Evolutionary conservation across 139 green algal genomes (phyloP), one percentile per base, ranked within the genome.

Genomic region (Nannochloris sp.): DNA sequence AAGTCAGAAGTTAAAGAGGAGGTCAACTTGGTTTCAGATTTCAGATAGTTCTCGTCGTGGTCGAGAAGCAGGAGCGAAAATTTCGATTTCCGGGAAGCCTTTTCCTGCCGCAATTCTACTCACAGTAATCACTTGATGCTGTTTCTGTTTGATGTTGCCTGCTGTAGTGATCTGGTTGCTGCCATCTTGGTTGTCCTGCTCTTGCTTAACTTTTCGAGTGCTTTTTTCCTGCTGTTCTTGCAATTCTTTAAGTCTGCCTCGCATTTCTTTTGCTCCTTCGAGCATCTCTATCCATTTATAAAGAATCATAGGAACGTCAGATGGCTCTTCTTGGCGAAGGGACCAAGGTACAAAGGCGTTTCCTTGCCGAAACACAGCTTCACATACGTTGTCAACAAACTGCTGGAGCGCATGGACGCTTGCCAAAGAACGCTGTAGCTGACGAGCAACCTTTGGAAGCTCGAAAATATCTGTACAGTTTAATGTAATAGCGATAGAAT

Each of bases 401-500:
- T 48, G 31, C 56, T 73, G 46, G 37, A 73, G 60, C 35, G 54
- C 37, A 4, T 57, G 66, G 38, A 65, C 66, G 3, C 51, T 48
- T 1, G 66, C 54, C 3, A 60, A 59, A 4, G 37, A 32, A 5
- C 64, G 54, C 56, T 65, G 66, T 30, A 73, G 29, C 1, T 57
- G 54, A 15, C 19, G 35, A 27, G 64, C 88, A 32, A 81, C 73
- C 27, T 89, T 81, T 12, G 39, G 35, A 32, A 90, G 60, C 54
- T 91, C 81, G 61, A 93, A 64, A 3, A 65, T 55, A 27, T 67
- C 34, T 4, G 14, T 13, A 60, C 66, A 73, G 48, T 73, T 60
- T 48, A 73, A 60, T 60, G 3, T 70, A 63, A 75, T 92, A 86
- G 0, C 86, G n/a, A n/a, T n/a, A n/a, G n/a, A n/a, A n/a, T n/a